A percentile compares a stretch with the other conserved stretches of the same genome.
phyloP scores from a whole-genome alignment of 2,329 filamentous ascomycete species.

The Neofusicoccum parvum region DNA sequence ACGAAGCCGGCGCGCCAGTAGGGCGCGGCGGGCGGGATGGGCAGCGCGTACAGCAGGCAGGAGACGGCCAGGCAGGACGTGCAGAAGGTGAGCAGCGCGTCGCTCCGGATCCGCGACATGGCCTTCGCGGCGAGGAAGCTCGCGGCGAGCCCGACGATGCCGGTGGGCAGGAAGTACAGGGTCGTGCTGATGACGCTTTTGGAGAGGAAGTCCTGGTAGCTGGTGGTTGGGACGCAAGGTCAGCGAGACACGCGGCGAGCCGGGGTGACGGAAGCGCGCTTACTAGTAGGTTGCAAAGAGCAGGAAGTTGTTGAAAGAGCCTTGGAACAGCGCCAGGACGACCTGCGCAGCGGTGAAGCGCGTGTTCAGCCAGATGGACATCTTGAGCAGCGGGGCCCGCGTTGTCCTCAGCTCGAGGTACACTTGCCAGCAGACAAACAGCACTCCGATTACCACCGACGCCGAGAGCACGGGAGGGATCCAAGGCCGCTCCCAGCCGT shows the following conservation, averaged over 20 bases:
- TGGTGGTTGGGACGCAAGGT: slow-evolving; percentile 30
- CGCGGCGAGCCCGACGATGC: slow-evolving; percentile 61
- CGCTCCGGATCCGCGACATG: too few relatives aligned
- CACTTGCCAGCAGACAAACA: slow-evolving; percentile 64
- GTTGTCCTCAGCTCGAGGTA: slow-evolving; percentile 57
- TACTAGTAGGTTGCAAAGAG: slow-evolving; percentile 68
- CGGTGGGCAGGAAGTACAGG: slow-evolving; percentile 65
- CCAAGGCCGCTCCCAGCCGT: slow-evolving; percentile 68
- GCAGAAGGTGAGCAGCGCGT: slow-evolving; percentile 53
- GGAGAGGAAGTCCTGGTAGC: slow-evolving; percentile 54
- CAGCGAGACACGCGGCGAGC: slow-evolving; percentile 43
- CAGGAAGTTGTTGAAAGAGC: slow-evolving; percentile 68
- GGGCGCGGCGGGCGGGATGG: slow-evolving; percentile 56
- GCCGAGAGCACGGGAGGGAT: slow-evolving; percentile 62
- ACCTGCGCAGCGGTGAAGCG: slow-evolving; percentile 65
- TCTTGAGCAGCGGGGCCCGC: slow-evolving; percentile 64
- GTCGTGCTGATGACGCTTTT: slow-evolving; percentile 73
- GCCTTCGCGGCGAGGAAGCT: slow-evolving; percentile 51
- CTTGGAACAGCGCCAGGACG: slow-evolving; percentile 68
- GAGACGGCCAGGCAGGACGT: slow-evolving; percentile 58
- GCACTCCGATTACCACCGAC: slow-evolving; percentile 57
- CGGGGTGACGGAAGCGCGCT: not conserved
- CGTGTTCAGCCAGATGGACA: slow-evolving; percentile 63
- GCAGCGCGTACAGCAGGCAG: slow-evolving; percentile 64
- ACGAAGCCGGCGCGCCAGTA: slow-evolving; percentile 65